Conservation (phyloP, 495 filamentous ascomycete genomes). For the Neurospora sp. region DNA sequence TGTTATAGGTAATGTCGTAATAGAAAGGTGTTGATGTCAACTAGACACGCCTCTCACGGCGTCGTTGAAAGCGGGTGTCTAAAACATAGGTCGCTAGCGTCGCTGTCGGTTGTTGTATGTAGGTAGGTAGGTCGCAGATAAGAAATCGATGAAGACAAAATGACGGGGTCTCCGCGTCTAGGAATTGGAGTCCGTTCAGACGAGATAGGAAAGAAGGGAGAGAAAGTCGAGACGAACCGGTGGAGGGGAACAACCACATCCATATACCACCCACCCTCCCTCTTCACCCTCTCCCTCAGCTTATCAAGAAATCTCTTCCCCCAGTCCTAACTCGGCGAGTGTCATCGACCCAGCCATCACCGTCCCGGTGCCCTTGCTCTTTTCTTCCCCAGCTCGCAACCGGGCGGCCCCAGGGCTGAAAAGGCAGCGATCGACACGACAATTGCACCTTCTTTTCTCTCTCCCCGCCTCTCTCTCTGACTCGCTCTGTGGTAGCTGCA, state of each 20-base stretch:
- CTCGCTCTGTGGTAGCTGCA: not conserved
- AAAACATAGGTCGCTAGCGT: not conserved
- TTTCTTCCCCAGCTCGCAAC: not conserved
- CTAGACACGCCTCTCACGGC: not conserved
- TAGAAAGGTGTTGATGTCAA: not conserved
- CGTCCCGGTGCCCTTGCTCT: not conserved
- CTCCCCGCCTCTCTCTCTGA: not conserved
- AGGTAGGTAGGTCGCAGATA: not conserved
- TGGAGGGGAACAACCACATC: not conserved
- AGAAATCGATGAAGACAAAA: not conserved
- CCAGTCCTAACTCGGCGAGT: not conserved
- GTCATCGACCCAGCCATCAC: not conserved
- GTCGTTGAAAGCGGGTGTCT: not conserved
- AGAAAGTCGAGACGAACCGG: not conserved
- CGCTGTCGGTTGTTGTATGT: not conserved
- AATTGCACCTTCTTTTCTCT: not conserved
- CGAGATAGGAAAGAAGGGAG: no score
- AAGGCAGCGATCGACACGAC: not conserved
- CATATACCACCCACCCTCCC: not conserved
- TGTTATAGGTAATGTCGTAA: not conserved
- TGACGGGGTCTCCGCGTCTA: not conserved
- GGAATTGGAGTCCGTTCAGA: not conserved
- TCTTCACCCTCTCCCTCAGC: not conserved
- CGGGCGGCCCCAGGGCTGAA: not conserved
- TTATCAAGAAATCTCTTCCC: not conserved